These are phyloP conservation scores for Rhytidhysteron rufulum DNA, from an alignment of 2,329 filamentous ascomycete species.

Conservation along the genomic window DNA sequence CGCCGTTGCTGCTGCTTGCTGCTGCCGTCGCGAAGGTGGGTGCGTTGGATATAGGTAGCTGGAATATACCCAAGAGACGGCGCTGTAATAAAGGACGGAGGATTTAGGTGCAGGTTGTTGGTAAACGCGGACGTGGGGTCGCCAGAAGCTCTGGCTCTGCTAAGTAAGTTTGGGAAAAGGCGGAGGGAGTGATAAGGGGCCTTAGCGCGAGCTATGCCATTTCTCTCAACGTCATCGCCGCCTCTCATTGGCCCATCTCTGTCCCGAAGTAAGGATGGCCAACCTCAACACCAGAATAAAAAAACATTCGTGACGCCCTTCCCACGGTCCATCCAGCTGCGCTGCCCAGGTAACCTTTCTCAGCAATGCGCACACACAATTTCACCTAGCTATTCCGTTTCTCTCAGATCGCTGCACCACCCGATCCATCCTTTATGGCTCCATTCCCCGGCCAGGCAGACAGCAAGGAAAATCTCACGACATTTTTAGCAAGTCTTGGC, in stretches of 20 bases:
- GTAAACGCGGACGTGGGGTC: neutral
- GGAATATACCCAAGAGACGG: neutral
- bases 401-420: neutral
- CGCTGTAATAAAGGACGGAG: neutral
- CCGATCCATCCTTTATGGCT: neutral
- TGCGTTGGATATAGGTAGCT: neutral
- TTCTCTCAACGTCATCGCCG: neutral
- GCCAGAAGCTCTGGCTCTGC: neutral
- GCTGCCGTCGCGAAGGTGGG: neutral
- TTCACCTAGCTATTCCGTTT: neutral
- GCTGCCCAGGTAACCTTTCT: no score
- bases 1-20: no score
- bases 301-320: neutral
- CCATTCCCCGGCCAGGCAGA: no score
- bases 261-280: neutral
- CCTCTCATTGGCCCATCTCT: slow-evolving; percentile 1
- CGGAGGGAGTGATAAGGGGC: neutral
- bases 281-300: neutral
- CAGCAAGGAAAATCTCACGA: no score
- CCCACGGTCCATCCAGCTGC: neutral
- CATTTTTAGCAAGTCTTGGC: no score
- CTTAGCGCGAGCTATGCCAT: neutral
- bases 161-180: neutral
- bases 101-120: slow-evolving; percentile 2
- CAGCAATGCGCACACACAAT: neutral